Conservation (phyloP, 345 rosid genomes). For the Pelargonium nanum region DNA sequence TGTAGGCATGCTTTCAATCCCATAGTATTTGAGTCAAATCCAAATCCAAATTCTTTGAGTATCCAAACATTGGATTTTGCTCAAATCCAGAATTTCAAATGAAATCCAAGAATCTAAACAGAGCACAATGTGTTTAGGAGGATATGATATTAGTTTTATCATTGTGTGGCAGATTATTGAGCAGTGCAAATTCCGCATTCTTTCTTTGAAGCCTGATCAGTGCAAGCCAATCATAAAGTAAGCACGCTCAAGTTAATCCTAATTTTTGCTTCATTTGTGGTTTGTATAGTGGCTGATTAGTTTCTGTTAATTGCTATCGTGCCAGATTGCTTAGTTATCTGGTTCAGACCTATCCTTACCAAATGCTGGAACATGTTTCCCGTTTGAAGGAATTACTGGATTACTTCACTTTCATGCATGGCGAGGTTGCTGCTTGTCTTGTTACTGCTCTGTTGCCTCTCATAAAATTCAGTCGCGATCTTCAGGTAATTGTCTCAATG, state of each 20-base stretch:
- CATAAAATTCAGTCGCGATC: slow-evolving; percentile 51
- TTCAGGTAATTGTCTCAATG: slow-evolving; percentile 34
- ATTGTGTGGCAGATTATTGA: slow-evolving; percentile 55
- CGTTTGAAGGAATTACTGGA: slow-evolving; percentile 78
- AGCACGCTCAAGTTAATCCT: neutral
- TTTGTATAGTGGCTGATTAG: neutral
- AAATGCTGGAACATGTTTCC: slow-evolving; percentile 53
- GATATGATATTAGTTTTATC: neutral
- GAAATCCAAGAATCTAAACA: too few species aligned
- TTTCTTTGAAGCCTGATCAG: slow-evolving; percentile 60
- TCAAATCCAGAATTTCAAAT: too few species aligned
- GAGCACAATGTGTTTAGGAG: neutral
- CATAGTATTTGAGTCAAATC: too few species aligned
- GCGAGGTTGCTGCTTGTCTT: slow-evolving; percentile 46
- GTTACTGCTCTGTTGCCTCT: slow-evolving; percentile 61
- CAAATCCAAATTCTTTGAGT: too few species aligned
- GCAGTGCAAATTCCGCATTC: slow-evolving; percentile 68
- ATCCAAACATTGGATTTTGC: too few species aligned
- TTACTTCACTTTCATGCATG: slow-evolving; percentile 60
- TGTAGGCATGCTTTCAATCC: too few species aligned
- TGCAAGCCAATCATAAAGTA: slow-evolving; percentile 56
- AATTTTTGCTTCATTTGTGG: slow-evolving; percentile 7
- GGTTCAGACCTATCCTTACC: slow-evolving; percentile 45
- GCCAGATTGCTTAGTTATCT: slow-evolving; percentile 58
- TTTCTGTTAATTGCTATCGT: neutral